These are phyloP conservation scores for Kingdonia uniflora DNA, from an alignment of 164 flowering plant genomes.

Conservation along the genomic window DNA sequence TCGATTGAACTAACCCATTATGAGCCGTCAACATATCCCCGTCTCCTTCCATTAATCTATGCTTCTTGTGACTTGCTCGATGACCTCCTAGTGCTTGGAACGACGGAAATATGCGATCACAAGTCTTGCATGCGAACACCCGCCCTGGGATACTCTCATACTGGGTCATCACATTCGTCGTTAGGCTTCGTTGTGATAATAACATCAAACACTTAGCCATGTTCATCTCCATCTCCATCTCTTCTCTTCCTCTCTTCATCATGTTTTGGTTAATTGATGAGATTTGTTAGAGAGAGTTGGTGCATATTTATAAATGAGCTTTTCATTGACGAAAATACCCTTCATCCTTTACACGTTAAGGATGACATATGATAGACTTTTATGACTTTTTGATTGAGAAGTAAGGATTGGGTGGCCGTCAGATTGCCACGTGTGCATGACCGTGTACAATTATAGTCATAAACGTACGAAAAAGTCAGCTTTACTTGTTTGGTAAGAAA, in stretches of 20 bases:
- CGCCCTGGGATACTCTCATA: constrained; percentile 12
- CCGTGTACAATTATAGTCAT: too few relatives aligned
- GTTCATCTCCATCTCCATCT: constrained; percentile 4
- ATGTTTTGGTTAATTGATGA: neutral
- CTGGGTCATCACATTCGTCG: neutral
- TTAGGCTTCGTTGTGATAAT: constrained; percentile 6
- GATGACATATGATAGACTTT: too few relatives aligned
- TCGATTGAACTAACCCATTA: neutral
- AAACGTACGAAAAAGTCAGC: too few relatives aligned
- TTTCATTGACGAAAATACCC: too few relatives aligned
- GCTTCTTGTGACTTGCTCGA: constrained; percentile 85
- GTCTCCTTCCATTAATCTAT: constrained; percentile 17
- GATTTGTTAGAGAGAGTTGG: neutral
- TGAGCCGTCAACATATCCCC: neutral
- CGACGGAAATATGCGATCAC: constrained; percentile 62
- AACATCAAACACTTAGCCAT: constrained; percentile 16
- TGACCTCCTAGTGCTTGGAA: constrained; percentile 92
- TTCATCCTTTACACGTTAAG: too few relatives aligned
- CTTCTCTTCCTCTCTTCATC: constrained; percentile 13
- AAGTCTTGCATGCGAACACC: constrained; percentile 80
- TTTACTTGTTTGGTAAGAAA: too few relatives aligned
- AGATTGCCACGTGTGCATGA: too few relatives aligned
- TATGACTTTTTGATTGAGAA: too few relatives aligned
- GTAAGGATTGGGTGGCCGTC: too few relatives aligned
- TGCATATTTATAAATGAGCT: too few relatives aligned